These are phyloP conservation scores for Fusarium bulbicola DNA, from an alignment of 2,329 filamentous ascomycete species.

Conservation along the genomic window DNA sequence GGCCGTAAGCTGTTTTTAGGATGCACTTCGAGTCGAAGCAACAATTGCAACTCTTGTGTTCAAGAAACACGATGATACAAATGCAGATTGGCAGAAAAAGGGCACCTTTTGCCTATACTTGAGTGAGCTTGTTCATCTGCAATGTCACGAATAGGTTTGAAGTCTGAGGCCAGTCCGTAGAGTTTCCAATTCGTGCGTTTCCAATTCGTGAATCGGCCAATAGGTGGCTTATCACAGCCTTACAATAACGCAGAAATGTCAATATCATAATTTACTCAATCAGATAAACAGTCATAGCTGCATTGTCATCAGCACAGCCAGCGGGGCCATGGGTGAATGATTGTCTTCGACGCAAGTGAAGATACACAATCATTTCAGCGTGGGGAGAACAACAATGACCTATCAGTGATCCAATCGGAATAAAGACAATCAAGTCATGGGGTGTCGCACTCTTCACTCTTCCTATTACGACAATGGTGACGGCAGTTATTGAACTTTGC, in stretches of 20 bases:
- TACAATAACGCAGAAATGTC: not conserved
- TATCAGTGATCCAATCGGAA: constrained; percentile 11
- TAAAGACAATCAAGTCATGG: not conserved
- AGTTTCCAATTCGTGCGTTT: not conserved
- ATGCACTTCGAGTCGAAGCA: not conserved
- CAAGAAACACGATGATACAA: not conserved
- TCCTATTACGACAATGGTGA: not conserved
- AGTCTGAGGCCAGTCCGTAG: not conserved
- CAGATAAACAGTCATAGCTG: not conserved
- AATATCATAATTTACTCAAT: no score
- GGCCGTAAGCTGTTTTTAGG: not conserved
- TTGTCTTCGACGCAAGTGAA: not conserved
- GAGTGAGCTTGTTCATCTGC: not conserved
- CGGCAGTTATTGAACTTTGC: not conserved
- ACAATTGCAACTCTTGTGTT: not conserved
- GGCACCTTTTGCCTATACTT: no score
- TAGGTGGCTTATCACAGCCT: not conserved
- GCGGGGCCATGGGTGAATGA: not conserved
- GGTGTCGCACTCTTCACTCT: not conserved
- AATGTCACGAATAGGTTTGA: not conserved
- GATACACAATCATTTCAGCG: constrained; percentile 9
- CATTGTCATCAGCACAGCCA: not conserved
- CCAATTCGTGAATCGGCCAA: not conserved
- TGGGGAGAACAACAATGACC: not conserved
- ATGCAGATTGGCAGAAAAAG: no score